Percentiles rank a stretch among this genome's conserved stretches.
phyloP scores from a whole-genome alignment of 1,139 yeast species.

The Taphrina betulina region DNA sequence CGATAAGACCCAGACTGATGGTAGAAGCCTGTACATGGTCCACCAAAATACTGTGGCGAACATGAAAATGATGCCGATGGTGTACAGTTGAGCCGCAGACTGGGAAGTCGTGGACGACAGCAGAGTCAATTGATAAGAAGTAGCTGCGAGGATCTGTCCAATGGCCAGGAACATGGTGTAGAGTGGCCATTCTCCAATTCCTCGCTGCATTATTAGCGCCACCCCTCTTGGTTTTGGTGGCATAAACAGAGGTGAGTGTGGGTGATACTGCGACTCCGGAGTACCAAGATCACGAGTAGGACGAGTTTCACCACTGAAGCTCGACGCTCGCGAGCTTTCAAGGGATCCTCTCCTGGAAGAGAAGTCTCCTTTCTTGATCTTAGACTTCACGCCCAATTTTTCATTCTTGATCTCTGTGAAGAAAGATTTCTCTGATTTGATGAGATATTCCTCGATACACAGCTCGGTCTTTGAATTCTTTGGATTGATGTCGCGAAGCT shows the following conservation, averaged over 20 bases:
- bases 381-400: constrained; percentile 32
- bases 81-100: constrained; percentile 30
- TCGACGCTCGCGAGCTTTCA: constrained; percentile 30
- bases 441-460: constrained; percentile 34
- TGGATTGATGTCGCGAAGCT: constrained; percentile 30
- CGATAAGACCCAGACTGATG: constrained; percentile 29
- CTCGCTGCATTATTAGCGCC: constrained; percentile 31
- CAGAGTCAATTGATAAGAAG: constrained; percentile 34
- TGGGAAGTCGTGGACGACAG: constrained; percentile 33
- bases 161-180: constrained; percentile 34
- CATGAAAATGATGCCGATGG: constrained; percentile 31
- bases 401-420: constrained; percentile 24
- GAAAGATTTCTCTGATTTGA: constrained; percentile 33
- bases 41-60: constrained; percentile 34
- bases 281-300: constrained; percentile 27
- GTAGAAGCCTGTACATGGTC: constrained; percentile 28
- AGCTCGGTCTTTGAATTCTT: constrained; percentile 34
- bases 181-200: constrained; percentile 34
- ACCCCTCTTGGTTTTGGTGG: constrained; percentile 21
- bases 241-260: constrained; percentile 7
- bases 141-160: constrained; percentile 35
- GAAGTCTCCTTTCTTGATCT: constrained; percentile 28
- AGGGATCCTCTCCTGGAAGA: constrained; percentile 27
- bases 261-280: constrained; percentile 25
- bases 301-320: constrained; percentile 26